phyloP scores from a whole-genome alignment of 2,329 filamentous ascomycete species.

The Aspergillus intermedius region DNA sequence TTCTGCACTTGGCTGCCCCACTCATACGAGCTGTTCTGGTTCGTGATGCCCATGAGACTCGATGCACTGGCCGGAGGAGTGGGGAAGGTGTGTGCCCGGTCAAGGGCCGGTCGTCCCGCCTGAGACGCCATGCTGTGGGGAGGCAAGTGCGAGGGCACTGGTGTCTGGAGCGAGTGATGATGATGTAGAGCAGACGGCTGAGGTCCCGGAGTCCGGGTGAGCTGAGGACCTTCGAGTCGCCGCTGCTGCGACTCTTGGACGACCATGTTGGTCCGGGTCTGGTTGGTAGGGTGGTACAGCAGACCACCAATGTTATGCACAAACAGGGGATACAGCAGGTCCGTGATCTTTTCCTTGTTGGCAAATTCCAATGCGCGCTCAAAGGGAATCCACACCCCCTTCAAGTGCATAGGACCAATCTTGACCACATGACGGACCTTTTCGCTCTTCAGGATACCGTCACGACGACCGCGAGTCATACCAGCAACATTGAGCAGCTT shows the following conservation, averaged over 20 bases:
- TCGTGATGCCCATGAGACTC: constrained; percentile 70
- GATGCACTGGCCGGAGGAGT: constrained; percentile 92
- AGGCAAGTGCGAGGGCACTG: constrained; percentile 52
- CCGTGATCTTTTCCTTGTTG: constrained; percentile 99
- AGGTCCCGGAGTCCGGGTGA: constrained; percentile 54
- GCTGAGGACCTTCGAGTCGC: constrained; percentile 53
- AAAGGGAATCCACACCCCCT: constrained; percentile 97
- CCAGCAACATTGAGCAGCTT: constrained; percentile 95
- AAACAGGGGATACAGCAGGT: constrained; percentile 88
- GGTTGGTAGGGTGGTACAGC: constrained; percentile 82
- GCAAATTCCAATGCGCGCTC: constrained; percentile 96
- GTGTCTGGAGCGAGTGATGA: constrained; percentile 61
- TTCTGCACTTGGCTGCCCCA: constrained; percentile 62
- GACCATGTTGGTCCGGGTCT: constrained; percentile 72
- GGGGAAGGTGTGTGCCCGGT: constrained; percentile 86
- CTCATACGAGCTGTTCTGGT: constrained; percentile 68
- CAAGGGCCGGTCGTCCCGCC: constrained; percentile 64
- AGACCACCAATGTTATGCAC: constrained; percentile 94
- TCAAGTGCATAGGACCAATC: constrained; percentile 97
- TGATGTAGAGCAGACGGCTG: constrained; percentile 57
- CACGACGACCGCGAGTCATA: constrained; percentile 91
- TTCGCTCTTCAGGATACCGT: constrained; percentile 96
- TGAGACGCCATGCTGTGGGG: constrained; percentile 58
- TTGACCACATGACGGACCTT: constrained; percentile 96
- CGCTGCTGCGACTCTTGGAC: constrained; percentile 77